Evolutionary conservation across 2,329 filamentous ascomycete species (phyloP), one percentile per base, ranked within the genome.

Genomic region (Cladophialophora yegresii): DNA sequence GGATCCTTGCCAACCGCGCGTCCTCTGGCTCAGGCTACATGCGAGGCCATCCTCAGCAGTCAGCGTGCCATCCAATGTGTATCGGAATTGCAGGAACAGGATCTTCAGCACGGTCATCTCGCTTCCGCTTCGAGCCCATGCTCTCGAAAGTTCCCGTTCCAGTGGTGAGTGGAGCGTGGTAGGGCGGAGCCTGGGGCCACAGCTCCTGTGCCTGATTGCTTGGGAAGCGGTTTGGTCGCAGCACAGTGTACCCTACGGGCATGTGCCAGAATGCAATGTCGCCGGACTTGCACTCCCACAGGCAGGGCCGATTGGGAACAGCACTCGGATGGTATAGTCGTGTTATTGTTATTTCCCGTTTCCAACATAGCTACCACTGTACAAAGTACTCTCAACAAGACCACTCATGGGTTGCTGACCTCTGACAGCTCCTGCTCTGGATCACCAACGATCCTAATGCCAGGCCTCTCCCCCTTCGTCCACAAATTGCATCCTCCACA

Each of bases 401-500:
- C 36, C 36, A 43, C 36, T n/a, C 16, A 16, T 43, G 36, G 36
- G 16, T 20, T 43, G 36, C 36, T 43, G 36, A 43, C 36, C 13
- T 43, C 36, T 43, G 36, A 43, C 36, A 6, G n/a, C 36, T 43
- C 13, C 36, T 43, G 5, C 36, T 43, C 36, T 43, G 13, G 13
- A 43, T 43, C 36, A 43, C 36, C 36, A 43, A 16, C 6, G 36
- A 43, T 43, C 36, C 36, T 8, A 43, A 43, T 43, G 36, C 36
- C 36, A 7, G 36, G 26, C 51, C 51, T 54, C 51, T 33, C 28
- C 47, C 45, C 22, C n/a, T 4, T 51, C 51, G 54, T 56, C 58
- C 43, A 57, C 57, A 54, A 26, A 32, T 56, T 51, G 43, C 57
- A 49, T 69, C 66, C 63, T 70, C 66, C 67, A 30, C 63, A 53